A percentile compares a stretch with the other conserved stretches of the same genome.
These are phyloP conservation scores for Noccaea bulbosa DNA, from an alignment of 345 rosid species.

Conservation along the genomic window DNA sequence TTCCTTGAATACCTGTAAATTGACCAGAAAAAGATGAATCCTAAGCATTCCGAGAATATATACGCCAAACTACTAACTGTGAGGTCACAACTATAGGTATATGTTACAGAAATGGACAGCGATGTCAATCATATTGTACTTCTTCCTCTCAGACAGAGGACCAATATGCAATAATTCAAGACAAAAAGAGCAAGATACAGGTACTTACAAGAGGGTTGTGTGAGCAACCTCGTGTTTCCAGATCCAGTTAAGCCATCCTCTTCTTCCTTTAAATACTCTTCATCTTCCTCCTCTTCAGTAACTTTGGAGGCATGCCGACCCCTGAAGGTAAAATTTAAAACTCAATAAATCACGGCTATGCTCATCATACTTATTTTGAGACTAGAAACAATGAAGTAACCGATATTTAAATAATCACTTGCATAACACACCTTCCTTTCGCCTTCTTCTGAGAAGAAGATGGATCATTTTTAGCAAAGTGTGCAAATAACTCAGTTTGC, in stretches of 20 bases:
- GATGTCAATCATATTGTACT: conserved; percentile 7
- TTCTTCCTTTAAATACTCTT: conserved; percentile 94
- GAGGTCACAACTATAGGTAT: conserved; percentile 12
- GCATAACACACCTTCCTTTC: conserved; percentile 75
- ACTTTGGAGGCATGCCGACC: conserved; percentile 98
- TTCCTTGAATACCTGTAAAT: conserved; percentile 86
- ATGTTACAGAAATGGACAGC: conserved; percentile 5
- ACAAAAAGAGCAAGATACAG: not conserved
- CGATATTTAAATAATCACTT: not conserved
- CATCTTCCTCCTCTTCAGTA: conserved; percentile 99
- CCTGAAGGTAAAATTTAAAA: conserved; percentile 47
- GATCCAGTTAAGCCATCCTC: conserved; percentile 80
- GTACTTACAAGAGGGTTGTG: conserved; percentile 92
- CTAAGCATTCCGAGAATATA: conserved; percentile 1
- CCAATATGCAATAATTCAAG: conserved; percentile 11
- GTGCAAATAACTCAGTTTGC: conserved; percentile 98
- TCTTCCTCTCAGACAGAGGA: conserved; percentile 2
- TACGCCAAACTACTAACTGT: conserved; percentile 1
- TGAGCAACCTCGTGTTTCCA: conserved; percentile 84
- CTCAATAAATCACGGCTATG: not conserved
- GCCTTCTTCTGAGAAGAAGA: conserved; percentile 72
- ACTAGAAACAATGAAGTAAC: conserved; percentile 8
- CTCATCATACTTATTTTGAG: not conserved
- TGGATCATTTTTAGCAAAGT: conserved; percentile 87
- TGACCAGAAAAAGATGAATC: conserved; percentile 13